These are phyloP conservation scores for Beauveria asiatica DNA, from an alignment of 2,329 filamentous ascomycete species.

Conservation along the genomic window DNA sequence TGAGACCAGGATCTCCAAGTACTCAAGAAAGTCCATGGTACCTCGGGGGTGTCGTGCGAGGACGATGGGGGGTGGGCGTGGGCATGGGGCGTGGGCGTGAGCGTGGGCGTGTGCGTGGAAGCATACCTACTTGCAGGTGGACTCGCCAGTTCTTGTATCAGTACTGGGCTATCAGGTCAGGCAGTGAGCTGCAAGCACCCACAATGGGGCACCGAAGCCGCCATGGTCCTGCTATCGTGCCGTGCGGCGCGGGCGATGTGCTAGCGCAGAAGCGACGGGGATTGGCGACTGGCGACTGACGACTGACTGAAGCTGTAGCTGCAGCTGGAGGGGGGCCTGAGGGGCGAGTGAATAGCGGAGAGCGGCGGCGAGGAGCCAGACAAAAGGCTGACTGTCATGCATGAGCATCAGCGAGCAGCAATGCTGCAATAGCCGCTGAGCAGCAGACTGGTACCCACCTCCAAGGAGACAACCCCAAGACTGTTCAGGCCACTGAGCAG, in stretches of 20 bases:
- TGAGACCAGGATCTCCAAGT: neutral
- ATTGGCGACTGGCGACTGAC: neutral
- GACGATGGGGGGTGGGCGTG: neutral
- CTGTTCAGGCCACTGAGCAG: neutral
- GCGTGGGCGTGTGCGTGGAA: neutral
- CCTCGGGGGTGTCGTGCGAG: neutral
- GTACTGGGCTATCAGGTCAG: neutral
- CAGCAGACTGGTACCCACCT: neutral
- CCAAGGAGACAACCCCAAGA: neutral
- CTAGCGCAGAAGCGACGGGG: neutral
- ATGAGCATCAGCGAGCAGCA: slow-evolving; percentile 8
- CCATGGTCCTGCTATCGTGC: neutral
- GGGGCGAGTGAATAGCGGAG: neutral
- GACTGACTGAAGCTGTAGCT: neutral
- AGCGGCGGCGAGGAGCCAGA: neutral
- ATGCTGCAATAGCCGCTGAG: slow-evolving; percentile 8
- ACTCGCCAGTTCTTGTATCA: neutral
- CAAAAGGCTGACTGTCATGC: slow-evolving; percentile 5
- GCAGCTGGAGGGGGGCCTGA: neutral
- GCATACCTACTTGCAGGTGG: neutral
- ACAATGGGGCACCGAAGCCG: neutral
- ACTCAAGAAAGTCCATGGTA: slow-evolving; percentile 5
- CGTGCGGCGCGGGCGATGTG: slow-evolving; percentile 6
- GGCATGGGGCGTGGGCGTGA: too few species aligned
- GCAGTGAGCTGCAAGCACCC: slow-evolving; percentile 1